Percentiles rank a stretch among this genome's conserved stretches.
phyloP scores from a whole-genome alignment of 169 alveolate genomes.

The Cryptosporidium xiaoi region DNA sequence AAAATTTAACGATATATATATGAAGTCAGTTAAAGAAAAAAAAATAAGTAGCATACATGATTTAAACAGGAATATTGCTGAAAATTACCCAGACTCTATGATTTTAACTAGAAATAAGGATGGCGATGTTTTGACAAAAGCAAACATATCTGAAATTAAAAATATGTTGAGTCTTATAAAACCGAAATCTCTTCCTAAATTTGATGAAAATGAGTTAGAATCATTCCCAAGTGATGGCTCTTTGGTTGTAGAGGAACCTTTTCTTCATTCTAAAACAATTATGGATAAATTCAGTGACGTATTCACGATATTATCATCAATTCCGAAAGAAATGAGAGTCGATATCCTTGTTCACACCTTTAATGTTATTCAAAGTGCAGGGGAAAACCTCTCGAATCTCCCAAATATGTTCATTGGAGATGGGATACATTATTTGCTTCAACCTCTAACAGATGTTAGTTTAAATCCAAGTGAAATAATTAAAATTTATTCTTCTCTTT shows the following conservation, averaged over 20 bases:
- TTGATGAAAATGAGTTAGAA: slow-evolving; percentile 38
- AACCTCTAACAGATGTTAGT: slow-evolving; percentile 30
- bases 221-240: neutral
- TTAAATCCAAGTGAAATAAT: slow-evolving; percentile 51
- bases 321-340: slow-evolving; percentile 61
- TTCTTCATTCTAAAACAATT: slow-evolving; percentile 19
- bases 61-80: slow-evolving; percentile 40
- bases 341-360: slow-evolving; percentile 27
- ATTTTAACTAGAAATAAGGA: slow-evolving; percentile 10
- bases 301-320: slow-evolving; percentile 34
- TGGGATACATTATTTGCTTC: slow-evolving; percentile 50
- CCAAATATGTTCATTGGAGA: slow-evolving; percentile 60
- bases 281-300: slow-evolving; percentile 37
- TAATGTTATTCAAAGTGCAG: slow-evolving; percentile 19
- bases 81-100: slow-evolving; percentile 47
- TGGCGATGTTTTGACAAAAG: slow-evolving; percentile 10
- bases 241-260: neutral
- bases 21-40: slow-evolving; percentile 43
- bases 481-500: slow-evolving; percentile 52
- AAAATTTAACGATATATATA: slow-evolving; percentile 25
- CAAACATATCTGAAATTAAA: slow-evolving; percentile 13
- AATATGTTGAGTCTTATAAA: slow-evolving; percentile 10
- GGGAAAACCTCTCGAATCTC: slow-evolving; percentile 9
- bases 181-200: slow-evolving; percentile 7
- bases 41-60: neutral